Evolutionary conservation across 176 grass and related monocot genomes (phyloP).

Genomic region (Puccinellia tenuiflora): DNA sequence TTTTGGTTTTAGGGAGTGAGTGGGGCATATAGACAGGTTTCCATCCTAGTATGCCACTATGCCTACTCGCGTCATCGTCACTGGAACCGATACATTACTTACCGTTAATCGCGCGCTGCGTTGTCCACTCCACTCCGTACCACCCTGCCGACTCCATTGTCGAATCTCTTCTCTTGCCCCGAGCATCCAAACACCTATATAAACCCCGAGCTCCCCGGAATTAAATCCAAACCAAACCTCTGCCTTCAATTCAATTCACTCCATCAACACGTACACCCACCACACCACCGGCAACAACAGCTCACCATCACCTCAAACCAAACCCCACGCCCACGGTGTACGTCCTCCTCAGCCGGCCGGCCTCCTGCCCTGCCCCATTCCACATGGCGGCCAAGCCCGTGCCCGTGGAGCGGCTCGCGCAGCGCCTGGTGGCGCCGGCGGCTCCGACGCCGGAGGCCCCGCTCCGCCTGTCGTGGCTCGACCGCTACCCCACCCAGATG

Average conservation of each 20-base stretch:
- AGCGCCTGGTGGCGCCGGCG: constrained; percentile 57
- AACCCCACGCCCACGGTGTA: neutral
- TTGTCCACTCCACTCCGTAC: neutral
- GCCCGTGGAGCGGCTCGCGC: constrained; percentile 53
- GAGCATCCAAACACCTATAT: neutral
- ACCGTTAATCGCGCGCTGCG: neutral
- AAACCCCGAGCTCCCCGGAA: neutral
- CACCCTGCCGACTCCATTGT: neutral
- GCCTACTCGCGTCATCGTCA: neutral
- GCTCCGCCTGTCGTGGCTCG: constrained; percentile 85
- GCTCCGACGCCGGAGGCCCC: constrained; percentile 38
- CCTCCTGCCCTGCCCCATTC: too few relatives aligned
- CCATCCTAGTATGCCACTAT: too few relatives aligned
- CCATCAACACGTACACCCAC: neutral
- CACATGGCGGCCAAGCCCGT: constrained; percentile 35
- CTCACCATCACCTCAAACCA: neutral
- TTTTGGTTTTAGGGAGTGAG: too few relatives aligned
- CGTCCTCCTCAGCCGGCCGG: neutral
- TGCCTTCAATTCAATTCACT: neutral
- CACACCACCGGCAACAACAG: neutral
- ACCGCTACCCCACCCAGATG: constrained; percentile 94
- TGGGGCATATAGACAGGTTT: too few relatives aligned
- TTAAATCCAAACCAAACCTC: neutral
- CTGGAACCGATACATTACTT: neutral
- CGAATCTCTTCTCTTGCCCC: neutral